Base-by-base conservation (phyloP, 371 early-diverging fungal species). In the Modicella reniformis region DNA sequence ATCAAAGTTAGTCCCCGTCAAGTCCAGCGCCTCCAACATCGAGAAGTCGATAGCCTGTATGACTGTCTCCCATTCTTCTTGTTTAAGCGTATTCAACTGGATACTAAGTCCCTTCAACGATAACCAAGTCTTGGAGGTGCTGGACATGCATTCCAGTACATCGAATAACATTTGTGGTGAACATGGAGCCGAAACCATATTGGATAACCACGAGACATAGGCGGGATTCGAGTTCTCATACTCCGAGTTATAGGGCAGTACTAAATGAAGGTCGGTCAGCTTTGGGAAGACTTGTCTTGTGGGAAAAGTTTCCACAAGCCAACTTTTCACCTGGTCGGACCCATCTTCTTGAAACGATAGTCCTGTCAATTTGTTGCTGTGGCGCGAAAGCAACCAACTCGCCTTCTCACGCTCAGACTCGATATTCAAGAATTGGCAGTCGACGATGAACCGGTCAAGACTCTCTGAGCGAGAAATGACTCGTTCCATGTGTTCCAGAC, bases 1-100 rank as follows among this genome's bases (percentile, higher is more conserved):
- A 3, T n/a, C 48, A 59, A 59, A 59, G 34, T 47, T 59, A 8
- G 62, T 37, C 1, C 28, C 37, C 19, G 34, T 25, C 26, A 62
- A 52, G 53, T 37, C 51, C 29, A 62, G 53, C 6, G 53, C 12
- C 17, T 53, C 41, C 1, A 62, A 28, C 5, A 9, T 28, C 1
- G 62, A 51, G 28, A 53, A 51, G 21, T 62, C 62, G 7, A 62
- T 6, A 6, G 28, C 53, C 8, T 40, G 4, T 15, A 52, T 52
- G 40, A 62, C 17, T 10, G 13, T 7, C 23, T n/a, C 23, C 62
- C 62, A 62, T 0, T 21, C 41, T 10, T 34, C 37, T 8, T 6
- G 3, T 12, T 15, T 33, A 23, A 57, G 25, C 37, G 34, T 25
- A 25, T 23, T 57, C 10, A 37, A 40, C 26, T 57, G 34, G 4